Conservation (phyloP, 225 moss, liverwort and hornwort genomes). For the Pseudisothecium myosuroides region DNA sequence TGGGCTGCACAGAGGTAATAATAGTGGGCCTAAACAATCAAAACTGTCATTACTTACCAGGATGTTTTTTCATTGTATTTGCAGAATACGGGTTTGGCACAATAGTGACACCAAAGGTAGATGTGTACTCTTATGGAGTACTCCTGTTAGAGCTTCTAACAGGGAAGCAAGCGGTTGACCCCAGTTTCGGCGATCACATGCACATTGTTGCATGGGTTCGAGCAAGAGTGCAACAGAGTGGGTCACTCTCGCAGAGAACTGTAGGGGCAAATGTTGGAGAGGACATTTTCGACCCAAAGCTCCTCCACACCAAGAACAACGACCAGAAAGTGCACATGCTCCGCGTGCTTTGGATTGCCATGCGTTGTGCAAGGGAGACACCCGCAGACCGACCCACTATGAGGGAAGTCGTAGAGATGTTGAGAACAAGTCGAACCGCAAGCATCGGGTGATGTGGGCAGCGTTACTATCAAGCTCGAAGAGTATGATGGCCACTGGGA, state of each 20-base stretch:
- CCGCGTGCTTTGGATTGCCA: slow-evolving; percentile 31
- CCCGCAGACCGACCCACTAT: slow-evolving; percentile 45
- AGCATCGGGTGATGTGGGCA: background rate
- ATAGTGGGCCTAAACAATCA: background rate
- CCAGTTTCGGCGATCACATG: slow-evolving; percentile 18
- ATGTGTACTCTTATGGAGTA: slow-evolving; percentile 66
- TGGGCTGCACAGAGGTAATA: background rate
- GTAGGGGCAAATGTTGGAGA: slow-evolving; percentile 8
- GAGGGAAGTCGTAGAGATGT: slow-evolving; percentile 48
- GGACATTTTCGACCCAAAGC: slow-evolving; percentile 29
- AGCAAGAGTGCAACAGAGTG: slow-evolving; percentile 24
- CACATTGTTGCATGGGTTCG: slow-evolving; percentile 44
- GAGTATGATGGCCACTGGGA: background rate
- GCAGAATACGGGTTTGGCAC: slow-evolving; percentile 40
- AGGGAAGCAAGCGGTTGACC: slow-evolving; percentile 46
- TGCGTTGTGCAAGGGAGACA: slow-evolving; percentile 32
- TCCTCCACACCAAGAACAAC: slow-evolving; percentile 25
- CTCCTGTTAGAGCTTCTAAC: slow-evolving; percentile 61
- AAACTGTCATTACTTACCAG: background rate
- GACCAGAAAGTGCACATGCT: slow-evolving; percentile 43
- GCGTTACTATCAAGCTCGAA: background rate
- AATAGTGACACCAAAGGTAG: slow-evolving; percentile 49
- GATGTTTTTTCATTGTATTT: background rate
- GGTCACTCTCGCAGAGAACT: background rate
- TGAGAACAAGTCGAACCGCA: slow-evolving; percentile 15